Evolutionary conservation across 2,329 filamentous ascomycete genomes (phyloP).

Genomic region (Tolypocladium cylindrosporum): DNA sequence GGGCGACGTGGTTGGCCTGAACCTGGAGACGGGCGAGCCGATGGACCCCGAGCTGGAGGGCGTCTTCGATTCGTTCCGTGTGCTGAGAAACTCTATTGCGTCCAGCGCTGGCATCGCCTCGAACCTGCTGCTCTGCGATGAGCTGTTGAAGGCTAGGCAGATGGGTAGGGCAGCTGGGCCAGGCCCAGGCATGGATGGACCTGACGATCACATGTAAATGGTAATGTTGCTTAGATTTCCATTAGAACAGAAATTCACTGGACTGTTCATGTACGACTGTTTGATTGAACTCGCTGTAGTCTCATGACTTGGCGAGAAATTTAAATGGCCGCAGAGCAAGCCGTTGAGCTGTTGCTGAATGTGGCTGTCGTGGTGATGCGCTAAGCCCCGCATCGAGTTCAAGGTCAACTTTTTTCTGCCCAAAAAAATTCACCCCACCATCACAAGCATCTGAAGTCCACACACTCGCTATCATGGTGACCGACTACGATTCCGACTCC

Average conservation of each 20-base stretch:
- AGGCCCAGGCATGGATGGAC: conserved; percentile 55
- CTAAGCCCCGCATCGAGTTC: conserved; percentile 20
- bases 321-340: neutral
- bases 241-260: conserved; percentile 24
- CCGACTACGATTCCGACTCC: conserved; percentile 80
- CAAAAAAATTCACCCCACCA: conserved; percentile 25
- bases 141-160: conserved; percentile 94
- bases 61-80: conserved; percentile 92
- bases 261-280: too few relatives aligned
- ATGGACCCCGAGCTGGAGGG: conserved; percentile 93
- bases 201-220: conserved; percentile 40
- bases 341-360: conserved; percentile 8
- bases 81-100: conserved; percentile 85
- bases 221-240: conserved; percentile 21
- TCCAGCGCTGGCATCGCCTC: conserved; percentile 92
- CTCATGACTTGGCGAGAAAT: neutral
- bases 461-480: conserved; percentile 29
- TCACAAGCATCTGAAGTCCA: neutral
- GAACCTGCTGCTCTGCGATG: conserved; percentile 90
- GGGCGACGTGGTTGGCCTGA: conserved; percentile 76
- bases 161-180: conserved; percentile 64
- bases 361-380: conserved; percentile 14
- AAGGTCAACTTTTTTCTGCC: neutral
- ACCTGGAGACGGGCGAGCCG: conserved; percentile 76
- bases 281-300: neutral